Evolutionary conservation across 2,329 filamentous ascomycete genomes (phyloP), one percentile per base, ranked within the genome.

Genomic region (Aspergillus neotritici): DNA sequence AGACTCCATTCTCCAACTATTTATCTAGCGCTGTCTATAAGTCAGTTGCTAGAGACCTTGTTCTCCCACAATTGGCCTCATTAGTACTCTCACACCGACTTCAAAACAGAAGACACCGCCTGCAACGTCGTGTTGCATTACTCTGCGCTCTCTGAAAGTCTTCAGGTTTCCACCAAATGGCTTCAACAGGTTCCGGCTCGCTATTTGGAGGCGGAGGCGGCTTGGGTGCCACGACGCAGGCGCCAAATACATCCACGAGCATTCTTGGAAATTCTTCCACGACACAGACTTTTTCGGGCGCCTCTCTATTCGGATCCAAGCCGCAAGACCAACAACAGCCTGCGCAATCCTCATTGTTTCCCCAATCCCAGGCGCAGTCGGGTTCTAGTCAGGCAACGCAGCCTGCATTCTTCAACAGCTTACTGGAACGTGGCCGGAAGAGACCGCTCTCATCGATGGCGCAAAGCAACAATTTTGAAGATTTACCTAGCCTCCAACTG

Each of bases 401-500:
- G 52, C 77, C 79, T 21, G 78, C 78, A 1, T 82, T 81, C 54
- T 84, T 83, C 57, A 80, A 82, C 53, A 79, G 79, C 50, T 61
- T 84, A 30, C 64, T 84, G 15, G 80, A 84, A 57, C 75, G 79
- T 46, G 77, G 79, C 30, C 80, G 76, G 60, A 83, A 83, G 64
- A 82, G 87, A 50, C 79, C 82, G 40, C 77, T 83, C 52, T 80
- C 82, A 53, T 82, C 83, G 52, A 76, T 81, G 45, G 79, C 78
- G 12, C 66, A 66, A 38, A 64, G 61, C 37, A 66, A 57, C 43
- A 69, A 67, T 43, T 80, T 86, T 60, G 84, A 86, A 53, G 87
- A 96, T 47, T 76, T 98, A 35, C 91, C 93, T 5, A 86, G 83
- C 59, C 76, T 98, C 52, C 90, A 97, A 67, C 79, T 98, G 41